Percentiles rank a stretch among this genome's conserved stretches.
phyloP scores from a whole-genome alignment of 2,329 filamentous ascomycete genomes.

The Pseudocercospora vitis region DNA sequence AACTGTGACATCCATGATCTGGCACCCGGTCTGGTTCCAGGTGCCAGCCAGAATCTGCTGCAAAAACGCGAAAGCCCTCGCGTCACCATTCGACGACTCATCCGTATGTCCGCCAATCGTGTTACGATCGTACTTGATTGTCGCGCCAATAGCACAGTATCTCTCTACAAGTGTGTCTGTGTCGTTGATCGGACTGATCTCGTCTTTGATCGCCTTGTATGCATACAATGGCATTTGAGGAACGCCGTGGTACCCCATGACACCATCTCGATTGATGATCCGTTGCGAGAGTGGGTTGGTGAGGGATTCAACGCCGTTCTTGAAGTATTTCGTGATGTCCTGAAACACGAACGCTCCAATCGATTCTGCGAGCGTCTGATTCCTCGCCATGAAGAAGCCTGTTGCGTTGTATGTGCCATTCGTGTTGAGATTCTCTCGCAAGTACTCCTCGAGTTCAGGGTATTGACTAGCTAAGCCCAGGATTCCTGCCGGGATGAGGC shows the following conservation, averaged over 20 bases:
- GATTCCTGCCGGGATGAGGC: slow-evolving; percentile 39
- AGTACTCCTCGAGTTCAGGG: slow-evolving; percentile 33
- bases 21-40: slow-evolving; percentile 31
- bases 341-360: slow-evolving; percentile 35
- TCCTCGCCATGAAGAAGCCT: slow-evolving; percentile 36
- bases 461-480: slow-evolving; percentile 41
- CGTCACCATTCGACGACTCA: slow-evolving; percentile 39
- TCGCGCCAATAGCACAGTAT: slow-evolving; percentile 46
- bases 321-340: slow-evolving; percentile 47
- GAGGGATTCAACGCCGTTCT: slow-evolving; percentile 35
- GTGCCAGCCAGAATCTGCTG: slow-evolving; percentile 26
- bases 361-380: slow-evolving; percentile 32
- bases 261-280: slow-evolving; percentile 35
- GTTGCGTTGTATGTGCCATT: slow-evolving; percentile 39
- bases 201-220: slow-evolving; percentile 53
- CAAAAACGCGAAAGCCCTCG: slow-evolving; percentile 36
- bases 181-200: slow-evolving; percentile 46
- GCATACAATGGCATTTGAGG: slow-evolving; percentile 52
- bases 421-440: slow-evolving; percentile 33
- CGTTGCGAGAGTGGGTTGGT: slow-evolving; percentile 29
- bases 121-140: slow-evolving; percentile 50
- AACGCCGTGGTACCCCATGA: slow-evolving; percentile 44
- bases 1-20: slow-evolving; percentile 31
- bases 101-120: slow-evolving; percentile 44
- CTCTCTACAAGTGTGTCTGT: slow-evolving; percentile 47